Evolutionary conservation across 306 rosid species (phyloP), one percentile per base, ranked within the genome.

Genomic region (Quercus robur): DNA sequence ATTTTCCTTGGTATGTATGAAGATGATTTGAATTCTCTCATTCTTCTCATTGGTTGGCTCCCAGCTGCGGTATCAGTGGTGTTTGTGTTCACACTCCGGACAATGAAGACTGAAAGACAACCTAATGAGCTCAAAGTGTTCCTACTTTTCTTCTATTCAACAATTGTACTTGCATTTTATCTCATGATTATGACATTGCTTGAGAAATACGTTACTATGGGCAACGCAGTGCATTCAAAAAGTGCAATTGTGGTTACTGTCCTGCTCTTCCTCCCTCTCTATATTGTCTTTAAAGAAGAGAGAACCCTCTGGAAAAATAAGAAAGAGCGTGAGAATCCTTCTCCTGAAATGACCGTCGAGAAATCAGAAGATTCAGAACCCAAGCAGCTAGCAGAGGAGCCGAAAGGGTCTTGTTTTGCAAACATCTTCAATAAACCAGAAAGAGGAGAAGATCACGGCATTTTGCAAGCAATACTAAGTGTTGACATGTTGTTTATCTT

Each of bases 391-490:
- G 20, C 52, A 73, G 33, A 21, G 28, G 58, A 59, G 30, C 51
- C 23, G 18, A 21, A 18, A 61, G 31, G 14, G 15, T 38, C 79
- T 1, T 84, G 83, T 33, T 84, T 79, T 31, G 55, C 62, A 1
- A 73, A 71, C 51, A 75, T 76, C 5, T 85, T 46, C 54, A 28
- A 76, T 12, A 75, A 73, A 57, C 89, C 84, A 25, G 26, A 20
- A 28, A 85, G 90, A 59, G 93, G 91, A 8, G 88, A 89, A 67
- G 93, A 89, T 51, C 78, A 87, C 82, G 58, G 82, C 19, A 87
- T 89, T 14, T 70, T 89, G 10, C 91, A 87, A 75, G 89, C 89
- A 21, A 77, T 85, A 1, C 33, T 79, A 28, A 85, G 89, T 73
- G 0, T 58, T 0, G 91, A 89, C 78, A 89, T 89, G 91, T 2